Base-by-base conservation (phyloP, 2,329 filamentous ascomycete species). In the Ceratocystis harringtonii region DNA sequence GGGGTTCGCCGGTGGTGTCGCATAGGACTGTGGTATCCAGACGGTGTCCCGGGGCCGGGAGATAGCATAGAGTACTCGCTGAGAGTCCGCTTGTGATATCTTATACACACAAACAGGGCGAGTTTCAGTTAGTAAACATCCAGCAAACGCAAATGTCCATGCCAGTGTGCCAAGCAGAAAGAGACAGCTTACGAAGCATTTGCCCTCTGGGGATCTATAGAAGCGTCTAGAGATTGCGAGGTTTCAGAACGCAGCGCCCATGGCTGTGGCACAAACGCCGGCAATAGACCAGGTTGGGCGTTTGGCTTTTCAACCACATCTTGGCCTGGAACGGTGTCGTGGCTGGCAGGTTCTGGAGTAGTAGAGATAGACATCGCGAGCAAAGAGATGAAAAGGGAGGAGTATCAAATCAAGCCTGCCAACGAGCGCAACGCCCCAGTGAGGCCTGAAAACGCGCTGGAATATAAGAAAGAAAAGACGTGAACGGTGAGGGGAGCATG, bases 1-100 rank as follows among this genome's bases (percentile, higher is more conserved):
- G 81, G 81, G 0, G 81, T 82, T 57, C 82, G 77, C 68, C 75
- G 79, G 70, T 84, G 82, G 62, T 85, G 82, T 66, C 82, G 77
- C 72, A 82, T 72, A 36, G 81, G 82, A 68, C 81, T 84, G 64
- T 68, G 65, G 60, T 64, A 65, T 17, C 65, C 55, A 36, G 50
- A 44, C 19, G 64, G 63, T 17, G 48, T 62, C 6, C 45, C 45
- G 4, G 66, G 32, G 6, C 64, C 66, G 22, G 66, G 66, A 25
- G 62, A 67, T 3, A 67, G 62, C 66, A 65, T 67, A 19, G 66
- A 62, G 57, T 62, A 65, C 17, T 67, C 66, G 41, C 66, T 67
- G 22, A 65, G 36, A 22, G 66, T 65, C 25, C 66, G 66, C 48
- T 65, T 67, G 62, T 64, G 63, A n/a, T 62, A 62, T 60, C 66